Percentiles rank a stretch among this genome's conserved stretches.
phyloP scores from a whole-genome alignment of 345 rosid genomes.

The Bruguiera parviflora region DNA sequence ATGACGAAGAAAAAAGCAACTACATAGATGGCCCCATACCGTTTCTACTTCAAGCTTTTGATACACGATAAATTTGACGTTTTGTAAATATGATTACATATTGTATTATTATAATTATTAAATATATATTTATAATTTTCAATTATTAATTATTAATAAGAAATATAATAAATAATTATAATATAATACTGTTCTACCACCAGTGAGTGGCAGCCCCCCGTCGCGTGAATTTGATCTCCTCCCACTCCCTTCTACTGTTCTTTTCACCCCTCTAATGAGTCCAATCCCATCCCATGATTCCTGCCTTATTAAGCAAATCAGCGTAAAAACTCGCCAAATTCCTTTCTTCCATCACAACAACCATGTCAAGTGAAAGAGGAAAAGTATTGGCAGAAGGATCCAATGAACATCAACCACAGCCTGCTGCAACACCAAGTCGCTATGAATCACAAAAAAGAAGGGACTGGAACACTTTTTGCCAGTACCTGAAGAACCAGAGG shows the following conservation, averaged over 20 bases:
- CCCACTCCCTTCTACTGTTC: conserved; percentile 34
- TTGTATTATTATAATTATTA: too few relatives aligned
- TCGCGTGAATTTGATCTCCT: conserved; percentile 23
- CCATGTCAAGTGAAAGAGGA: conserved; percentile 47
- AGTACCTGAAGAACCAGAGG: conserved; percentile 63
- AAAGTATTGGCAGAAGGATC: conserved; percentile 40
- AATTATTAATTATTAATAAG: too few relatives aligned
- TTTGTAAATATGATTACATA: too few relatives aligned
- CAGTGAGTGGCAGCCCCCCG: conserved; percentile 2
- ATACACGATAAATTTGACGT: too few relatives aligned
- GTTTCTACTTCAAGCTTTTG: conserved; percentile 24
- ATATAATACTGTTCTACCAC: too few relatives aligned
- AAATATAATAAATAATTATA: too few relatives aligned
- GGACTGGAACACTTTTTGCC: conserved; percentile 85
- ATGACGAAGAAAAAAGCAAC: conserved; percentile 23
- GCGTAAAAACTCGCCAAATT: background rate
- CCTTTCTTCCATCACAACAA: conserved; percentile 9
- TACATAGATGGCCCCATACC: conserved; percentile 35
- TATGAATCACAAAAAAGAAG: conserved; percentile 77
- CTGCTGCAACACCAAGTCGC: conserved; percentile 54
- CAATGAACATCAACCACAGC: conserved; percentile 13
- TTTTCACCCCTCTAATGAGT: conserved; percentile 21
- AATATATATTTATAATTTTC: too few relatives aligned
- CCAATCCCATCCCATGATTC: conserved; percentile 5
- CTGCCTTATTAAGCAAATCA: conserved; percentile 24